phyloP scores from a whole-genome alignment of 148 eudicot species.

The Silene uniflora region DNA sequence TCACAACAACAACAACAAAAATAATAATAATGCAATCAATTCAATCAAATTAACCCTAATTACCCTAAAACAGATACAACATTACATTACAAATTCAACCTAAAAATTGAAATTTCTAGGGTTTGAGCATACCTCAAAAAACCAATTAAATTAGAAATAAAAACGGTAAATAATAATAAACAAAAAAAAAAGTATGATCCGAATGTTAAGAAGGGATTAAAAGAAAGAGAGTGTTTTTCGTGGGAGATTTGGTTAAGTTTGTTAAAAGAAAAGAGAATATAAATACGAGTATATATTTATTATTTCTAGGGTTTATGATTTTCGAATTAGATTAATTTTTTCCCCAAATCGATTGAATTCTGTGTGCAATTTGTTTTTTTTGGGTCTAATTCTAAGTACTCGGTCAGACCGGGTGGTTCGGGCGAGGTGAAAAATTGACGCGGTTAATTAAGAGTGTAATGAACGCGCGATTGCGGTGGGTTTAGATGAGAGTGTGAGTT shows the following conservation, averaged over 20 bases:
- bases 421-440: background rate
- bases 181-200: conserved; percentile 18
- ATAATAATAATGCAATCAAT: conserved; percentile 7
- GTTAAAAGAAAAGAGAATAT: conserved; percentile 20
- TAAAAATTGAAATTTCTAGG: conserved; percentile 2
- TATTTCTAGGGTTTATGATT: conserved; percentile 33
- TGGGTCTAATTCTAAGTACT: background rate
- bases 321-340: background rate
- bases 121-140: conserved; percentile 6
- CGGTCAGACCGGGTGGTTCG: conserved; percentile 4
- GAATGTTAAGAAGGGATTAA: conserved; percentile 16
- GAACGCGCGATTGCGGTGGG: background rate
- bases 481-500: background rate
- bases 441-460: background rate
- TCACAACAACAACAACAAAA: background rate
- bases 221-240: conserved; percentile 36
- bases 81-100: background rate
- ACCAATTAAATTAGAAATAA: background rate
- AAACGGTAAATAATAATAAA: background rate
- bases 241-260: conserved; percentile 56
- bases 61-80: background rate
- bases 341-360: conserved; percentile 11
- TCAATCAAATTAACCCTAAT: background rate
- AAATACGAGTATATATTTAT: too few species aligned
- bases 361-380: background rate